Conservation (phyloP, 225 moss, liverwort and hornwort genomes). For the Sphagnum tenellum region DNA sequence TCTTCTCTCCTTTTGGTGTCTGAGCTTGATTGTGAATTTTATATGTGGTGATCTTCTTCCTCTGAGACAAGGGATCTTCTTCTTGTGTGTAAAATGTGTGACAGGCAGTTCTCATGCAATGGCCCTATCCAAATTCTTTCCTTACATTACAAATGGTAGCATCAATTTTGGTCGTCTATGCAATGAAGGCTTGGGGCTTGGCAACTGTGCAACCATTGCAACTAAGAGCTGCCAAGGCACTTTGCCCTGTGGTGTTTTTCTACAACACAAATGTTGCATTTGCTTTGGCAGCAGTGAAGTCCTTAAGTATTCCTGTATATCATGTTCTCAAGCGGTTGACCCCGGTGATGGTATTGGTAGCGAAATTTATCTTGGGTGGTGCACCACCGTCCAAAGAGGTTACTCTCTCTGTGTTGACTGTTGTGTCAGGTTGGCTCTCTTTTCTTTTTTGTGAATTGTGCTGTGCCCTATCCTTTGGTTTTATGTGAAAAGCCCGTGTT, state of each 20-base stretch:
- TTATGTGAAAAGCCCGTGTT: too few relatives aligned
- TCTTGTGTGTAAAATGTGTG: constrained; percentile 13
- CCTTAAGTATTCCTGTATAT: constrained; percentile 54
- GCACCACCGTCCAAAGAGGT: constrained; percentile 37
- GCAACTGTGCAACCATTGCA: constrained; percentile 45
- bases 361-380: constrained; percentile 40
- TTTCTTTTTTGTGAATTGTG: neutral
- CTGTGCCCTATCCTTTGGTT: too few relatives aligned
- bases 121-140: constrained; percentile 58
- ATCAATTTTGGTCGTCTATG: constrained; percentile 49
- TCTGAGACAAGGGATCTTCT: neutral
- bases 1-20: too few relatives aligned
- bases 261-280: constrained; percentile 61
- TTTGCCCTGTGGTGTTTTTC: constrained; percentile 51
- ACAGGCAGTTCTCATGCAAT: constrained; percentile 57
- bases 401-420: constrained; percentile 36
- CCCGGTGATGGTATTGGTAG: constrained; percentile 51
- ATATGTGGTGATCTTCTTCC: too few relatives aligned
- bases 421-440: constrained; percentile 38
- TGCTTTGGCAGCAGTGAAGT: constrained; percentile 54
- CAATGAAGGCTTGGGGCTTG: constrained; percentile 38
- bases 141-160: constrained; percentile 55
- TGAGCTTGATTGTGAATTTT: too few relatives aligned
- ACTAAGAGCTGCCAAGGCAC: constrained; percentile 44
- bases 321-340: constrained; percentile 64